Percentiles rank a stretch among this genome's conserved stretches.
These are phyloP conservation scores for Phytophthora nicotianae DNA, from an alignment of 352 stramenopile genomes.

Conservation along the genomic window DNA sequence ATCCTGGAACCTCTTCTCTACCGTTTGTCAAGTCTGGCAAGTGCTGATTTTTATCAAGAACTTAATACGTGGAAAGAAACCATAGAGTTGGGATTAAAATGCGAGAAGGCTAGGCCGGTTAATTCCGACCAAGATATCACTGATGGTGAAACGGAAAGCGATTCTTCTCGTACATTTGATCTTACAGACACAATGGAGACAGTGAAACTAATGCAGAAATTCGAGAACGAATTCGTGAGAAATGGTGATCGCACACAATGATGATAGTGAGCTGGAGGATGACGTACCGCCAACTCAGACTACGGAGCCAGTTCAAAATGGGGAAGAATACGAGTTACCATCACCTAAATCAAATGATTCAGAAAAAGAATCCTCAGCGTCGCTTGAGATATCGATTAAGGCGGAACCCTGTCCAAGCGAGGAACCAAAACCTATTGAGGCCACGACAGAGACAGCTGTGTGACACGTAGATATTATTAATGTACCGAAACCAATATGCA, in stretches of 20 bases:
- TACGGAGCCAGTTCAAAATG: neutral
- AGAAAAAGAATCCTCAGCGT: no score
- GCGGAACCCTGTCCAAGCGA: neutral
- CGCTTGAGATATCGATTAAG: neutral
- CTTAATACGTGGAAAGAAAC: constrained; percentile 1
- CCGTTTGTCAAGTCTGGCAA: neutral
- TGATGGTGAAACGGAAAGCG: neutral
- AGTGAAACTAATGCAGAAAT: neutral
- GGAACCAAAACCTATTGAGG: neutral
- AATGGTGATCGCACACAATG: neutral
- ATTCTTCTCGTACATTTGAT: neutral
- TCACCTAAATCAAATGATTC: neutral
- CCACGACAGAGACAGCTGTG: neutral
- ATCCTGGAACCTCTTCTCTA: neutral
- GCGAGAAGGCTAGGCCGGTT: neutral
- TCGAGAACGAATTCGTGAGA: neutral
- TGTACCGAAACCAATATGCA: neutral
- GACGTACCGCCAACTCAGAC: neutral
- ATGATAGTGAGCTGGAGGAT: neutral
- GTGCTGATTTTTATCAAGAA: neutral
- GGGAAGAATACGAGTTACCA: neutral
- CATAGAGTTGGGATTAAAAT: neutral
- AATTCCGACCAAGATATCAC: neutral
- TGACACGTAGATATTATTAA: neutral
- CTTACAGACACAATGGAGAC: neutral